Percentiles rank a stretch among this genome's conserved stretches.
phyloP scores from a whole-genome alignment of 169 alveolate species.

The Perkinsus chesapeaki region DNA sequence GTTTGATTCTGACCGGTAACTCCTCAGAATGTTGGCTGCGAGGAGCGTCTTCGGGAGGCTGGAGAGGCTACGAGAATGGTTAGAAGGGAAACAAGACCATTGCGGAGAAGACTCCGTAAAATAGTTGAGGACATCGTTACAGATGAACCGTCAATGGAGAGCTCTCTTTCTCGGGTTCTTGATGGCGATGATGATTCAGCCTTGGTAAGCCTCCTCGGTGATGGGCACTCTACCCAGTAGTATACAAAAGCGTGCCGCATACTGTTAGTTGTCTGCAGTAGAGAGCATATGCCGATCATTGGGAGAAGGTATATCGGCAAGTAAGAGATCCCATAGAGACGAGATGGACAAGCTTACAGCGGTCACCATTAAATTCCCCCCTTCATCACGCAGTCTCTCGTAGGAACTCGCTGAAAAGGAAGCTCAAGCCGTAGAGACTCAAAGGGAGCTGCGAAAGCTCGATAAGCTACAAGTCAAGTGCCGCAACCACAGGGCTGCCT shows the following conservation, averaged over 20 bases:
- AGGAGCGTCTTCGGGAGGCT: neutral
- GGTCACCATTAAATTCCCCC: neutral
- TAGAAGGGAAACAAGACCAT: neutral
- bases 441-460: neutral
- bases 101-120: neutral
- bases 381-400: too few species aligned
- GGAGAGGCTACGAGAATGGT: neutral
- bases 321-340: too few species aligned
- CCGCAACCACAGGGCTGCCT: neutral
- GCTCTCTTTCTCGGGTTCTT: neutral
- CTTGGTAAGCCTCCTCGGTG: neutral
- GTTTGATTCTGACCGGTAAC: too few species aligned
- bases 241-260: too few species aligned
- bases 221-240: neutral
- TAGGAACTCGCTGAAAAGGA: neutral
- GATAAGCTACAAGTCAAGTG: neutral
- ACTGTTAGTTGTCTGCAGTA: too few species aligned
- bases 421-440: neutral
- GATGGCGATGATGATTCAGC: neutral
- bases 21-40: neutral
- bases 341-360: too few species aligned
- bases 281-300: too few species aligned
- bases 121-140: neutral
- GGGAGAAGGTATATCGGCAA: too few species aligned
- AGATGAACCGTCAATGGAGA: neutral